Conservation (phyloP, 768 basidiomycete species). For the Tylopilus sp. region DNA sequence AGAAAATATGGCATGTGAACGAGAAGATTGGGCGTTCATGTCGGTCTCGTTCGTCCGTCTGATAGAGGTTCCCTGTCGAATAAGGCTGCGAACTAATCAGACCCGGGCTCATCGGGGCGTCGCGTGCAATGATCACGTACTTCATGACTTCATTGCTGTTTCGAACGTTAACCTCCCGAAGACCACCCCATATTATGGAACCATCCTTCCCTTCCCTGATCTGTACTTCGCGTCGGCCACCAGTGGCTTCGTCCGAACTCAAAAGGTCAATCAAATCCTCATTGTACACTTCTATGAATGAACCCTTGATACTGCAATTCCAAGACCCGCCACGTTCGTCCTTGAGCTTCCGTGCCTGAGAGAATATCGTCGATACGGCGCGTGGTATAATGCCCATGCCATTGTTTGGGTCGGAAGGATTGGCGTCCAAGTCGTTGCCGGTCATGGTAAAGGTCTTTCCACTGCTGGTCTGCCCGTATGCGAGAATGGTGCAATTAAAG, state of each 20-base stretch:
- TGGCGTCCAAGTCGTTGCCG: conserved; percentile 84
- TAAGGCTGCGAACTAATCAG: conserved; percentile 52
- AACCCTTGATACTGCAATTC: conserved; percentile 80
- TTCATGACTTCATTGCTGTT: conserved; percentile 88
- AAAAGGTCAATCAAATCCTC: conserved; percentile 97
- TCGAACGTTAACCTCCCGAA: conserved; percentile 88
- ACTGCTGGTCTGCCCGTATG: conserved; percentile 34
- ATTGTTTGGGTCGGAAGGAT: conserved; percentile 77
- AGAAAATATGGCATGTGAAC: conserved; percentile 99
- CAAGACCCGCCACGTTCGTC: conserved; percentile 72
- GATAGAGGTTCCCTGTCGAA: conserved; percentile 86
- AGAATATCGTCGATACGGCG: conserved; percentile 86
- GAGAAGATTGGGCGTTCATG: conserved; percentile 98
- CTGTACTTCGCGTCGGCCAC: conserved; percentile 80
- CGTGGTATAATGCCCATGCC: conserved; percentile 95
- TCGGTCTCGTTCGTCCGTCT: conserved; percentile 95
- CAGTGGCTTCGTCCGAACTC: conserved; percentile 62
- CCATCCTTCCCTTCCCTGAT: conserved; percentile 98
- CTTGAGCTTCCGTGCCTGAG: conserved; percentile 69
- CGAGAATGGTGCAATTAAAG: conserved; percentile 81
- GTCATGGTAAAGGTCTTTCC: conserved; percentile 84
- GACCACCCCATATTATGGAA: conserved; percentile 94
- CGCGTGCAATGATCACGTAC: conserved; percentile 43
- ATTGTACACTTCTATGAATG: conserved; percentile 98
- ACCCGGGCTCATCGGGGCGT: conserved; percentile 11